Percentiles rank a stretch among this genome's conserved stretches.
Conservation (phyloP, 2,329 filamentous ascomycete genomes). For the Nannizzia gypsea region DNA sequence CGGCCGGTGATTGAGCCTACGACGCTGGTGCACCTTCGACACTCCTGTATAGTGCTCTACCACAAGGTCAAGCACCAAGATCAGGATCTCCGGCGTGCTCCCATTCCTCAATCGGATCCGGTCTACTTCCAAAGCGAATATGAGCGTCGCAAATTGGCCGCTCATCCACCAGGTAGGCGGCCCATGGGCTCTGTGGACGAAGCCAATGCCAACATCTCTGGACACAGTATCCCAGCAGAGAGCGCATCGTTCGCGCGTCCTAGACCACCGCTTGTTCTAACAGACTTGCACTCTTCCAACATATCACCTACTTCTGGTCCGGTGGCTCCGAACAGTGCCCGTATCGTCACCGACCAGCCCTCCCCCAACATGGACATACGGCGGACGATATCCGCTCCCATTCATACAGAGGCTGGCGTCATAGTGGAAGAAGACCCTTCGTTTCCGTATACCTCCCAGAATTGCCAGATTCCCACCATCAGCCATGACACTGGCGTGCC, state of each 20-base stretch:
- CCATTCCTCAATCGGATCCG: neutral
- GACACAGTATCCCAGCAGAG: neutral
- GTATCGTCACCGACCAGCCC: neutral
- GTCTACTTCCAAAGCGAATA: neutral
- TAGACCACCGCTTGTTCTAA: neutral
- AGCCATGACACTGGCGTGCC: neutral
- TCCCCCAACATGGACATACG: neutral
- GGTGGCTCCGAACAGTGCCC: neutral
- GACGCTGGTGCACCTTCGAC: constrained; percentile 8
- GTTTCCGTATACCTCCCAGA: neutral
- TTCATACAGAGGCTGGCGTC: neutral
- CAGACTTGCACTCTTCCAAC: neutral
- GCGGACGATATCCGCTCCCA: neutral
- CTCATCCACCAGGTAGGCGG: neutral
- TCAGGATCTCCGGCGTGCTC: neutral
- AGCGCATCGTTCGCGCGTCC: too few relatives aligned
- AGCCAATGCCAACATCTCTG: neutral
- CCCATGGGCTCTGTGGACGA: neutral
- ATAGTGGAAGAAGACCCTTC: neutral
- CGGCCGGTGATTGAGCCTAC: constrained; percentile 9
- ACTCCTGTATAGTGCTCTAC: constrained; percentile 4
- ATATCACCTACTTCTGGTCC: neutral
- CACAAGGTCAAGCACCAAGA: neutral
- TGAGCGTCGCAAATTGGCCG: neutral
- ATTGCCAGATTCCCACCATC: neutral